Conservation (phyloP, 306 rosid species). For the Purshia tridentata region DNA sequence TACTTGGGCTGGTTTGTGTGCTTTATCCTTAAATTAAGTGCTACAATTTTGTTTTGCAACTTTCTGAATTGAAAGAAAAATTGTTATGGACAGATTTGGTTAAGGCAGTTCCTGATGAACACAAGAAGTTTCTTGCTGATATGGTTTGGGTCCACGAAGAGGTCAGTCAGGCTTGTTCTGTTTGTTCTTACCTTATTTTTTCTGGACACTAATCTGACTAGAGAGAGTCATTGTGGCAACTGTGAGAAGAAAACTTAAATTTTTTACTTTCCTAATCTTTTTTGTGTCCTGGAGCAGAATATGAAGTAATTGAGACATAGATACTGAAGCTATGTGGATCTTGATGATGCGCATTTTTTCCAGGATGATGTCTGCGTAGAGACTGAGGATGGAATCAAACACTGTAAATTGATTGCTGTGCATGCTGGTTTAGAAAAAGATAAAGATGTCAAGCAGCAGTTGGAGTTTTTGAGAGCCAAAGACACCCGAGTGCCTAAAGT, state of each 20-base stretch:
- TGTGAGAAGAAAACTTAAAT: background rate
- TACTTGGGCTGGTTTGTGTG: background rate
- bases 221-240: background rate
- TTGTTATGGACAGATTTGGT: slow-evolving; percentile 65
- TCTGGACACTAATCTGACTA: background rate
- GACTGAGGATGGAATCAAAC: slow-evolving; percentile 50
- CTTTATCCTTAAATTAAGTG: background rate
- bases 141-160: slow-evolving; percentile 94
- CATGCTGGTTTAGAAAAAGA: slow-evolving; percentile 87
- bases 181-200: slow-evolving; percentile 9
- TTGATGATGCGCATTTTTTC: slow-evolving; percentile 24
- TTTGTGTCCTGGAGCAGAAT: slow-evolving; percentile 4
- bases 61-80: background rate
- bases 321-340: slow-evolving; percentile 23
- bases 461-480: slow-evolving; percentile 58
- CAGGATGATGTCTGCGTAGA: slow-evolving; percentile 75
- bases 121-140: slow-evolving; percentile 83
- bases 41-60: background rate
- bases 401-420: slow-evolving; percentile 80
- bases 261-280: background rate
- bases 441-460: slow-evolving; percentile 60
- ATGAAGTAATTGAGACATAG: slow-evolving; percentile 18
- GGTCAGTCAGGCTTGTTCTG: slow-evolving; percentile 47
- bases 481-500: slow-evolving; percentile 71
- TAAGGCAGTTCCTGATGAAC: slow-evolving; percentile 84